phyloP scores from a whole-genome alignment of 345 rosid genomes.

The Linum trigynum region DNA sequence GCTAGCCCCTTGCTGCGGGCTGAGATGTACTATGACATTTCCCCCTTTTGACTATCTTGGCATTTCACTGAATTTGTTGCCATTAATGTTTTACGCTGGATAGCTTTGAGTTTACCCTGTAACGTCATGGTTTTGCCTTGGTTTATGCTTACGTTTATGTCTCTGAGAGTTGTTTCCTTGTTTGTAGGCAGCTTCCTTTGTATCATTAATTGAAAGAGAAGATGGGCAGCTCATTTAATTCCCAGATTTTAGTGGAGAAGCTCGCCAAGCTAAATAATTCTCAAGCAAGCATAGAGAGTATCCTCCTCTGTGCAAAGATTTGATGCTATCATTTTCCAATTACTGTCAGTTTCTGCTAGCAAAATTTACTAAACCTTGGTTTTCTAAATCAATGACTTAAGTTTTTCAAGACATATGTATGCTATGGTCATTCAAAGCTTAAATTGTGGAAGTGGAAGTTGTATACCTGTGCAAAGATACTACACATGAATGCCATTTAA shows the following conservation, averaged over 20 bases:
- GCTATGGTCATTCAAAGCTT: background rate
- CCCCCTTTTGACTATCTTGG: background rate
- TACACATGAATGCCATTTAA: background rate
- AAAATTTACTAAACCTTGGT: background rate
- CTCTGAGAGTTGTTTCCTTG: background rate
- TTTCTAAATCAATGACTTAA: background rate
- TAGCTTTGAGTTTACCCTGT: background rate
- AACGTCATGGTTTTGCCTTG: background rate
- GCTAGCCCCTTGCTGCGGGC: background rate
- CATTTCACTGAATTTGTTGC: background rate
- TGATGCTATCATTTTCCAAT: slow-evolving; percentile 3
- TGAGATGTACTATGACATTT: background rate
- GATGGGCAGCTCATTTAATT: slow-evolving; percentile 87
- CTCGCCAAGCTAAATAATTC: slow-evolving; percentile 82
- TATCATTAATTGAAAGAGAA: slow-evolving; percentile 21
- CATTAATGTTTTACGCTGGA: background rate
- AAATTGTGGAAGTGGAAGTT: background rate
- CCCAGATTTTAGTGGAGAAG: slow-evolving; percentile 86
- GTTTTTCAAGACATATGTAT: background rate
- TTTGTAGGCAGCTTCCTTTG: slow-evolving; percentile 1
- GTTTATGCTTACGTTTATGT: too few species aligned
- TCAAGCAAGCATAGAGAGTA: slow-evolving; percentile 98
- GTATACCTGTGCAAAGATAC: background rate
- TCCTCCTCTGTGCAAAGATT: slow-evolving; percentile 32
- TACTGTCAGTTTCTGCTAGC: slow-evolving; percentile 2